These are phyloP conservation scores for Chaetomium sp. DNA, from an alignment of 2,329 filamentous ascomycete genomes.

Conservation along the genomic window DNA sequence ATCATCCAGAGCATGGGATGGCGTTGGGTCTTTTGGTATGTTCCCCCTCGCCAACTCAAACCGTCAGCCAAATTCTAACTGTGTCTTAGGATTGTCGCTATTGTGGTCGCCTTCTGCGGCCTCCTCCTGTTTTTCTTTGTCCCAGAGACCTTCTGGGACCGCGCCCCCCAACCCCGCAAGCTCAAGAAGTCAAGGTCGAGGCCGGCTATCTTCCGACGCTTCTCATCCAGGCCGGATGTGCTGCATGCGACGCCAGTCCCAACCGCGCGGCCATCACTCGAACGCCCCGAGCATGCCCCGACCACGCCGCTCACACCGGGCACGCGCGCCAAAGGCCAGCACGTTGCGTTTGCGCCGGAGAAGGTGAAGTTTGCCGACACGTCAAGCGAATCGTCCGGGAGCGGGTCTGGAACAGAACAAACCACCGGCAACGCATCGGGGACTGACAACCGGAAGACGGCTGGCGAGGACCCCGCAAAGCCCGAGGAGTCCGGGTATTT, in stretches of 20 bases:
- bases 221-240: constrained; percentile 47
- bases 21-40: constrained; percentile 88
- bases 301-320: neutral
- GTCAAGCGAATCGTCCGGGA: constrained; percentile 11
- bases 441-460: neutral
- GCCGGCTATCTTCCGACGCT: constrained; percentile 51
- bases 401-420: neutral
- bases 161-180: constrained; percentile 60
- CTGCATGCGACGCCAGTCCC: constrained; percentile 15
- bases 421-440: neutral
- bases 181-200: constrained; percentile 31
- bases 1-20: constrained; percentile 78
- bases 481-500: neutral
- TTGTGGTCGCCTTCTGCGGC: constrained; percentile 72
- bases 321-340: constrained; percentile 25
- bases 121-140: constrained; percentile 84
- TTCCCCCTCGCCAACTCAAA: constrained; percentile 12
- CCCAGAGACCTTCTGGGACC: constrained; percentile 94
- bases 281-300: constrained; percentile 11
- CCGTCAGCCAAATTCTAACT: constrained; percentile 6
- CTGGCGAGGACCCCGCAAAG: neutral
- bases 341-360: constrained; percentile 41
- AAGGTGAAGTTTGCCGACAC: constrained; percentile 15
- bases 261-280: constrained; percentile 7
- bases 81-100: constrained; percentile 69